Evolutionary conservation across 345 rosid genomes (phyloP).

Genomic region (Hibiscus tridactylites): DNA sequence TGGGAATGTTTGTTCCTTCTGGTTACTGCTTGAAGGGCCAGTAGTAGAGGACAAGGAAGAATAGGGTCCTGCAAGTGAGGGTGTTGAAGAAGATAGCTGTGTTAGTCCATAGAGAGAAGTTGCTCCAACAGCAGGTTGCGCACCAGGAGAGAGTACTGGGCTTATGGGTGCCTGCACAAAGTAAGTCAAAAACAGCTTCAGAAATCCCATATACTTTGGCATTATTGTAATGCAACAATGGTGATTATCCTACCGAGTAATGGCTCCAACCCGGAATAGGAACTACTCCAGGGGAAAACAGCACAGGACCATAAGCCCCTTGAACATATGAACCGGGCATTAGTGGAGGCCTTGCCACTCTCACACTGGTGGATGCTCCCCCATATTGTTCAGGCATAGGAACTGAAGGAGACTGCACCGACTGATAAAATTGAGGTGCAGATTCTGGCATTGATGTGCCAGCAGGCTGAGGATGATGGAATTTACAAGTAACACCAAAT

Average conservation of each 20-base stretch:
- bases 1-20: constrained; percentile 69
- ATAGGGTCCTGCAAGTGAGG: constrained; percentile 55
- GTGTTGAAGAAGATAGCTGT: constrained; percentile 62
- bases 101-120: constrained; percentile 61
- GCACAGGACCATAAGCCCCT: constrained; percentile 72
- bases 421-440: constrained; percentile 68
- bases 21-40: constrained; percentile 49
- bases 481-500: constrained; percentile 90
- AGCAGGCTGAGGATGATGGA: constrained; percentile 87
- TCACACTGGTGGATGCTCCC: constrained; percentile 42
- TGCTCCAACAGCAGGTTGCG: constrained; percentile 68
- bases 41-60: constrained; percentile 36
- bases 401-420: constrained; percentile 69
- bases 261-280: constrained; percentile 77
- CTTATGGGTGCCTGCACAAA: constrained; percentile 70
- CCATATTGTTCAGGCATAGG: constrained; percentile 67
- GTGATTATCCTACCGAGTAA: constrained; percentile 51
- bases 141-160: constrained; percentile 72
- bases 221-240: constrained; percentile 7
- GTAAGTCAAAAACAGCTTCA: constrained; percentile 11
- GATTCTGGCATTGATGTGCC: constrained; percentile 45
- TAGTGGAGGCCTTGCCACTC: constrained; percentile 66
- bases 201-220: constrained; percentile 5
- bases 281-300: constrained; percentile 67
- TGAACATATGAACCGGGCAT: constrained; percentile 71